Percentiles rank a stretch among this genome's conserved stretches.
These are phyloP conservation scores for Cladochytrium replicatum DNA, from an alignment of 192 early-diverging fungal species.

Conservation along the genomic window DNA sequence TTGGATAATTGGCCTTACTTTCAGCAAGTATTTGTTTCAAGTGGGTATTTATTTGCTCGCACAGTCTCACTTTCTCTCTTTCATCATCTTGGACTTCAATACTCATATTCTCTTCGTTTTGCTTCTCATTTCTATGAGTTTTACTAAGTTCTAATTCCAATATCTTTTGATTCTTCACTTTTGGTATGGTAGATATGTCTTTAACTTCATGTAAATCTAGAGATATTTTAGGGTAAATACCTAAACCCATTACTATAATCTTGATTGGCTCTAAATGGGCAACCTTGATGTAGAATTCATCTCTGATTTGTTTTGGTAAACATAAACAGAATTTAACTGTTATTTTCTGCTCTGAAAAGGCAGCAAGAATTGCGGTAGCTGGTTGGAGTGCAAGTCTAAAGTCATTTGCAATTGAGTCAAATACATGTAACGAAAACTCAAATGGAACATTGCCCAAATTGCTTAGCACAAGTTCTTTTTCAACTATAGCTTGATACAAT, in stretches of 20 bases:
- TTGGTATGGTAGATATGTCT: too few species aligned
- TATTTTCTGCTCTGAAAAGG: constrained; percentile 28
- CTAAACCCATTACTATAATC: constrained; percentile 28
- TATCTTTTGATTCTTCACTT: too few species aligned
- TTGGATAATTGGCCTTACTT: constrained; percentile 12
- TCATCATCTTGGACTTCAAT: too few species aligned
- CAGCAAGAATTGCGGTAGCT: constrained; percentile 27
- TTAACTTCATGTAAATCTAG: too few species aligned
- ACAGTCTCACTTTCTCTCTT: too few species aligned
- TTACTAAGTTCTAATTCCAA: too few species aligned
- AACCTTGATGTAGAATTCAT: constrained; percentile 43
- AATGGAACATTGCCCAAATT: constrained; percentile 43
- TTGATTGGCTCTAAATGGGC: constrained; percentile 40
- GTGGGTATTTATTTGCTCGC: constrained; percentile 25
- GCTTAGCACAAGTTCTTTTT: constrained; percentile 39
- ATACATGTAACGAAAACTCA: constrained; percentile 17
- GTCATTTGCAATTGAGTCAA: constrained; percentile 30
- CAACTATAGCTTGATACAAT: constrained; percentile 42
- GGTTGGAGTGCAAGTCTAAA: too few species aligned
- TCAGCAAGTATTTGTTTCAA: constrained; percentile 28
- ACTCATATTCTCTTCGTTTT: too few species aligned
- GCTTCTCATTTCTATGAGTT: too few species aligned
- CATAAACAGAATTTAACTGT: constrained; percentile 30
- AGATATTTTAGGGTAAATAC: constrained; percentile 29
- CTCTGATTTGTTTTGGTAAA: constrained; percentile 36